phyloP scores from a whole-genome alignment of 2,329 filamentous ascomycete species.

The Biscogniauxia mediterranea region DNA sequence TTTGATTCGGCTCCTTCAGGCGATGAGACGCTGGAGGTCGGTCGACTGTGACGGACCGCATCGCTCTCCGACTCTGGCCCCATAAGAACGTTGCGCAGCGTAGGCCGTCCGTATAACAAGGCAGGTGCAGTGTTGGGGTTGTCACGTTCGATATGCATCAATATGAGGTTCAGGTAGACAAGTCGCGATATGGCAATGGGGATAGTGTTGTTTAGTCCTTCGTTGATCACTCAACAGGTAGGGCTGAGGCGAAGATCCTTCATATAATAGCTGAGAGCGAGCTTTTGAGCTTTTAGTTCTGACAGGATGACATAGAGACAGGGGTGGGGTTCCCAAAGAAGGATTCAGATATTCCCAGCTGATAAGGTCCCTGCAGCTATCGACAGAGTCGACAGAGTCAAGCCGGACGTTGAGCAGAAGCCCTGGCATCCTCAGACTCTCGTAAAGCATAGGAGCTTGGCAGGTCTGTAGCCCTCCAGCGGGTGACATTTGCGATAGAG shows the following conservation, averaged over 20 bases:
- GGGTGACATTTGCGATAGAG: neutral
- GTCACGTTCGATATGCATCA: conserved; percentile 4
- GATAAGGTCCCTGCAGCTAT: conserved; percentile 2
- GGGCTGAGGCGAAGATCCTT: conserved; percentile 17
- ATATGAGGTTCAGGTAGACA: conserved; percentile 5
- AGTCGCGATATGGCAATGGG: neutral
- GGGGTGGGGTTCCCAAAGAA: conserved; percentile 11
- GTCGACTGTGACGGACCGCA: conserved; percentile 17
- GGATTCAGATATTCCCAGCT: conserved; percentile 13
- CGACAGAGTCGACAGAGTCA: neutral
- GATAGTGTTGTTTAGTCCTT: conserved; percentile 1
- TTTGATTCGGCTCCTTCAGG: conserved; percentile 26
- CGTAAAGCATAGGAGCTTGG: neutral
- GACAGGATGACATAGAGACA: conserved; percentile 15
- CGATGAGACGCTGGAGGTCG: conserved; percentile 22
- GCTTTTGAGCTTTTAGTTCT: conserved; percentile 24
- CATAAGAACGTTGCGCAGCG: conserved; percentile 10
- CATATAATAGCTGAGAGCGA: conserved; percentile 18
- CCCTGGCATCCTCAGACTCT: neutral
- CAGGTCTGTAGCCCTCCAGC: neutral
- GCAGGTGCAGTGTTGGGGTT: conserved; percentile 1
- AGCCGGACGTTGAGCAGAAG: neutral
- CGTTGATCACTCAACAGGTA: conserved; percentile 10
- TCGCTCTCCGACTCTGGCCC: conserved; percentile 19
- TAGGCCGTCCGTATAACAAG: conserved; percentile 3